These are phyloP conservation scores for Sungouiozyma intestinalis DNA, from an alignment of 805 yeast species.

Conservation along the genomic window DNA sequence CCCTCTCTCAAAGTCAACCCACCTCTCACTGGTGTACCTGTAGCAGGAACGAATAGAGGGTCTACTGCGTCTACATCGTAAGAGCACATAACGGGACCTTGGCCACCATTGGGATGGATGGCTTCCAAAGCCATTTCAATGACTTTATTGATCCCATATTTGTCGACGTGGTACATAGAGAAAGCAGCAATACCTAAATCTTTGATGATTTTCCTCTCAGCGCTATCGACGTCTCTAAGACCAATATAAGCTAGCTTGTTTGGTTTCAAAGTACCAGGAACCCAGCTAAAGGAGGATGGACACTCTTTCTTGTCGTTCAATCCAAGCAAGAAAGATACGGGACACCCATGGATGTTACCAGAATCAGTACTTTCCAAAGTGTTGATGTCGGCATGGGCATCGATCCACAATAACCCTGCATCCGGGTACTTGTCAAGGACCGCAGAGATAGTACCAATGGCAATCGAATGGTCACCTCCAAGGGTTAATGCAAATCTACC, in stretches of 20 bases:
- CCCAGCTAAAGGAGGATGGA: constrained; percentile 76
- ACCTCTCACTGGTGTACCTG: constrained; percentile 97
- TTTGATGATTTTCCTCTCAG: constrained; percentile 65
- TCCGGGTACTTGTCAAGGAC: constrained; percentile 71
- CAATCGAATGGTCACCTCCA: constrained; percentile 97
- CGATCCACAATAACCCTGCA: constrained; percentile 89
- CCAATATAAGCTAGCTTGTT: constrained; percentile 85
- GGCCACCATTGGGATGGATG: constrained; percentile 59
- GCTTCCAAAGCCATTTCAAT: constrained; percentile 81
- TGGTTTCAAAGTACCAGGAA: constrained; percentile 54
- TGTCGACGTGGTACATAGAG: constrained; percentile 94
- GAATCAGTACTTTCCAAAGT: constrained; percentile 73
- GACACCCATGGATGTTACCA: constrained; percentile 95
- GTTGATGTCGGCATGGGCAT: constrained; percentile 96
- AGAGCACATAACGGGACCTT: constrained; percentile 75
- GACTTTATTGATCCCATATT: constrained; percentile 84
- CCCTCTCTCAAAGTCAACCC: constrained; percentile 94
- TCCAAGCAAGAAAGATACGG: constrained; percentile 84
- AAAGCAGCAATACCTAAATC: constrained; percentile 71
- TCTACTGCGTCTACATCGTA: constrained; percentile 97
- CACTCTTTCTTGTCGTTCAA: constrained; percentile 42
- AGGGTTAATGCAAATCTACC: constrained; percentile 64
- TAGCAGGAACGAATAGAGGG: constrained; percentile 88
- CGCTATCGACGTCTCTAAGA: constrained; percentile 82
- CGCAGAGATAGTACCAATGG: constrained; percentile 85